Base-by-base conservation (phyloP, 306 rosid genomes). In the Prunus fruticosa region DNA sequence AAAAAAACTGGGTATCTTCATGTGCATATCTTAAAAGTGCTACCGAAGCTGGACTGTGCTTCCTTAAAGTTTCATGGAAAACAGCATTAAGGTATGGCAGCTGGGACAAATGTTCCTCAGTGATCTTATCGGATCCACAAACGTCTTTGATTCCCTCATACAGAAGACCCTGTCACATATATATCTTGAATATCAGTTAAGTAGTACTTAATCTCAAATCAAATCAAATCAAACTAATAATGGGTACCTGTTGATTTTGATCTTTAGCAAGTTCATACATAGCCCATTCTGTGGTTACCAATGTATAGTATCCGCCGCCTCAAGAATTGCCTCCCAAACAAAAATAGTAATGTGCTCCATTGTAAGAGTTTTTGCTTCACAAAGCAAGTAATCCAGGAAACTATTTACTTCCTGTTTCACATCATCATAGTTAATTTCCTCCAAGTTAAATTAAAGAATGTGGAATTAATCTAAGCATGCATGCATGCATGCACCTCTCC, bases 261-360 rank as follows among this genome's bases (percentile, higher is more conserved):
- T 86, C 72, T 73, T 90, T 90, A 11, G 94, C 81, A 43, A 93
- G 90, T 80, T 93, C 94, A 85, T 83, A 90, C 73, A 93, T 70
- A 25, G 97, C 96, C 97, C 97, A 93, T 82, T 93, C 96, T 32
- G 93, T 23, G 16, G 90, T 86, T 25, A 91, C 92, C 60, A 89
- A 54, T 27, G 91, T 90, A 46, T 90, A 46, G 98, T 93, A 74
- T 93, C 98, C 0, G 96, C 75, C 58, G 90, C 70, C 85, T 91
- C 97, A 38, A 93, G 74, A 72, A 93, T 90, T n/a, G 84, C 69
- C 87, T 93, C 97, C 98, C 97, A 93, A 0, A 91, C 49, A 77
- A 90, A 73, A 86, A 84, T 87, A 12, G 57, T 0, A 28, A 90
- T 72, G 77, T 93, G 88, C 12, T 87, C 87, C 78, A 85, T 86